Evolutionary conservation across 2,329 filamentous ascomycete genomes (phyloP).

Genomic region (Colletotrichum magnum): DNA sequence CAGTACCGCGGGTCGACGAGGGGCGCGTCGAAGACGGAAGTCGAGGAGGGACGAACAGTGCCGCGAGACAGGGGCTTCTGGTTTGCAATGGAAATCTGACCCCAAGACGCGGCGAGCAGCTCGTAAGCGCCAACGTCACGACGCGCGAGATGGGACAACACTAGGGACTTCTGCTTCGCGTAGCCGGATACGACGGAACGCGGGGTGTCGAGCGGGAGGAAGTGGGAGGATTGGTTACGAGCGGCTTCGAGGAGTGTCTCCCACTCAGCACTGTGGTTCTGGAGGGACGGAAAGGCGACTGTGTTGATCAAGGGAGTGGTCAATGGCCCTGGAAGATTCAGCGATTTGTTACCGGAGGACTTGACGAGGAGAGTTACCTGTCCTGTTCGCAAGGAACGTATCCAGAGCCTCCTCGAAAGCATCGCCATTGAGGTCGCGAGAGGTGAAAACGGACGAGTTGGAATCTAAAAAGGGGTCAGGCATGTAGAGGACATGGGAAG

Average conservation of each 20-base stretch:
- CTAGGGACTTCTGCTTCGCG: slow-evolving; percentile 49
- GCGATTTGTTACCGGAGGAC: not conserved
- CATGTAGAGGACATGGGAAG: too few species aligned
- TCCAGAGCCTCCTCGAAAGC: slow-evolving; percentile 18
- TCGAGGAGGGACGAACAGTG: slow-evolving; percentile 54
- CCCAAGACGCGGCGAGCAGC: slow-evolving; percentile 50
- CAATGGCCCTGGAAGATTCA: slow-evolving; percentile 19
- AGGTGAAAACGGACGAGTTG: slow-evolving; percentile 31
- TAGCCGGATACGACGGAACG: slow-evolving; percentile 55
- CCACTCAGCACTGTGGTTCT: slow-evolving; percentile 44
- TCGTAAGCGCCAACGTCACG: slow-evolving; percentile 46
- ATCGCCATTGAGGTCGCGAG: slow-evolving; percentile 25
- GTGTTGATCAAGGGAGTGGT: slow-evolving; percentile 48
- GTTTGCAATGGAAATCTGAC: slow-evolving; percentile 47
- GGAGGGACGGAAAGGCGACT: slow-evolving; percentile 46
- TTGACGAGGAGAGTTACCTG: not conserved
- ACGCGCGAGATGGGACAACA: slow-evolving; percentile 44
- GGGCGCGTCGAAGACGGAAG: slow-evolving; percentile 54
- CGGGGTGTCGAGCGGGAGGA: slow-evolving; percentile 45
- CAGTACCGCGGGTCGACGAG: slow-evolving; percentile 59
- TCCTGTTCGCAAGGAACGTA: slow-evolving; percentile 29
- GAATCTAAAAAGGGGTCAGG: slow-evolving; percentile 5
- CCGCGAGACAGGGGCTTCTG: slow-evolving; percentile 62
- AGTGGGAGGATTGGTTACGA: slow-evolving; percentile 42
- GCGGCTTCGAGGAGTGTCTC: slow-evolving; percentile 43